Evolutionary conservation across 768 basidiomycete species (phyloP).

Genomic region (Phylloporus arenicola): DNA sequence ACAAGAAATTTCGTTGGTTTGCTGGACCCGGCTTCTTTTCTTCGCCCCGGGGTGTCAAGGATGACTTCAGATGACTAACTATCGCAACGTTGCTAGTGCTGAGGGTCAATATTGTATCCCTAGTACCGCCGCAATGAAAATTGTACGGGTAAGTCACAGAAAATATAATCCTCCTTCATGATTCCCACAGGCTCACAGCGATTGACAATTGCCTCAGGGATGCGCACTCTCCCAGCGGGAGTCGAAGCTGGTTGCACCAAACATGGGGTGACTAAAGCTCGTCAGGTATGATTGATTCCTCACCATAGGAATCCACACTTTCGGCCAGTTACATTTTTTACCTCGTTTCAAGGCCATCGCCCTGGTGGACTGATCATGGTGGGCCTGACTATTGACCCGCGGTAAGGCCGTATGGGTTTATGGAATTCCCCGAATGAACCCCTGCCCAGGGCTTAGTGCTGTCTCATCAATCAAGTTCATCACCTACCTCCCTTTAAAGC

Average conservation of each 20-base stretch:
- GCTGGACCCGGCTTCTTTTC: slow-evolving; percentile 62
- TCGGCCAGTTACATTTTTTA: slow-evolving; percentile 51
- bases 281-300: slow-evolving; percentile 37
- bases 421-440: slow-evolving; percentile 31
- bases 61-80: slow-evolving; percentile 46
- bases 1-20: slow-evolving; percentile 53
- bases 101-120: slow-evolving; percentile 42
- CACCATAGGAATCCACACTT: slow-evolving; percentile 41
- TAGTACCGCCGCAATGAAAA: slow-evolving; percentile 37
- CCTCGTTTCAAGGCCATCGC: slow-evolving; percentile 46
- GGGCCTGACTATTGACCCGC: slow-evolving; percentile 30
- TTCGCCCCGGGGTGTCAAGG: slow-evolving; percentile 37
- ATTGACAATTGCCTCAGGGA: slow-evolving; percentile 31
- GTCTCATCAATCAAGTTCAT: slow-evolving; percentile 28
- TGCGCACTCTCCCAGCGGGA: slow-evolving; percentile 50
- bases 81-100: slow-evolving; percentile 53
- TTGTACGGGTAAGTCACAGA: slow-evolving; percentile 49
- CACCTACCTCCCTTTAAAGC: slow-evolving; percentile 30
- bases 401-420: slow-evolving; percentile 40
- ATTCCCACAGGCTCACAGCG: background rate
- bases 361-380: slow-evolving; percentile 39
- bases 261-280: background rate
- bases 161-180: background rate
- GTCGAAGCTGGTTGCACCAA: background rate
- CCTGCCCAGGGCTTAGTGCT: slow-evolving; percentile 17